A percentile compares a stretch with the other conserved stretches of the same genome.
Conservation (phyloP, 345 rosid species). For the Linum lewisii region DNA sequence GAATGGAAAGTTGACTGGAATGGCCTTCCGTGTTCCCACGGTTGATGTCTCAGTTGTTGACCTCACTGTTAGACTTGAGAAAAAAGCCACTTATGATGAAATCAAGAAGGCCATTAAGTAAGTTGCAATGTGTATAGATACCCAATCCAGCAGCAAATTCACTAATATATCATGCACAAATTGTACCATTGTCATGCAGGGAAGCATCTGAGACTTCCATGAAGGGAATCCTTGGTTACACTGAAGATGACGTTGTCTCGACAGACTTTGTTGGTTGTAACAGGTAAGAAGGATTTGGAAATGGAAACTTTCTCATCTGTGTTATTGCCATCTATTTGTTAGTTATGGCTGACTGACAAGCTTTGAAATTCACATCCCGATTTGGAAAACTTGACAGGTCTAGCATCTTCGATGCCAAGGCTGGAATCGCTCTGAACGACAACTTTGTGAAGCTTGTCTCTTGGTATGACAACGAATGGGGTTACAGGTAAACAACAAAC, state of each 20-base stretch:
- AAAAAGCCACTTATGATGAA: slow-evolving; percentile 45
- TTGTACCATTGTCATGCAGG: slow-evolving; percentile 20
- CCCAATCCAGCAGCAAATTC: not conserved
- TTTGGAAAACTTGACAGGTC: too few species aligned
- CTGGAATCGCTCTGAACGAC: slow-evolving; percentile 37
- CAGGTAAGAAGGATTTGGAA: slow-evolving; percentile 27
- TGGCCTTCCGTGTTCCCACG: slow-evolving; percentile 69
- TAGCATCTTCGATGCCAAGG: slow-evolving; percentile 53
- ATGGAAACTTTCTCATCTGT: too few species aligned
- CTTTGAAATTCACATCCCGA: not conserved
- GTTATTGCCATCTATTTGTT: not conserved
- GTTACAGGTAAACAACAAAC: slow-evolving; percentile 33
- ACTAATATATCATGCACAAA: not conserved
- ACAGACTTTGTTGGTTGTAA: slow-evolving; percentile 50
- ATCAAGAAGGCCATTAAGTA: slow-evolving; percentile 56
- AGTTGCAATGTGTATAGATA: slow-evolving; percentile 6
- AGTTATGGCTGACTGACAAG: not conserved
- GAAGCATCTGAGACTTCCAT: slow-evolving; percentile 40
- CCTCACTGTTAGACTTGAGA: slow-evolving; percentile 57
- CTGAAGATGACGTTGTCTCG: slow-evolving; percentile 51
- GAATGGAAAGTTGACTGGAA: slow-evolving; percentile 59
- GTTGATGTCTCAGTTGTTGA: slow-evolving; percentile 71
- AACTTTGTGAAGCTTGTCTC: slow-evolving; percentile 40
- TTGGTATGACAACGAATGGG: slow-evolving; percentile 53
- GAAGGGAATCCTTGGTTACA: slow-evolving; percentile 67